Evolutionary conservation across 2,329 filamentous ascomycete species (phyloP).

Genomic region (Colletotrichum siamense): DNA sequence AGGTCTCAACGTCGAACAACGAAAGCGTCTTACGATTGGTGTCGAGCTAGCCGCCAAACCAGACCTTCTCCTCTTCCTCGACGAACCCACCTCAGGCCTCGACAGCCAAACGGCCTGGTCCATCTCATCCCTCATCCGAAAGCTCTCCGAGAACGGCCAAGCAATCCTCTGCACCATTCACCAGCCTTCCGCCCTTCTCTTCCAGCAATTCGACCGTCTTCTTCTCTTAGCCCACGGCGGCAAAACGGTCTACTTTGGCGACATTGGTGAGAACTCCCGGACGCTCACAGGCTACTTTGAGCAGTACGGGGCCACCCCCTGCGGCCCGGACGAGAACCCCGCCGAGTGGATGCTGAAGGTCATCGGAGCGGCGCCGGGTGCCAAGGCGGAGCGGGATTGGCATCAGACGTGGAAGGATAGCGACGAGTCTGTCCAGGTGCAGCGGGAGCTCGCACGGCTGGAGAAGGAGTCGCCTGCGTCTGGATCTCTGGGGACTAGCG

Average conservation of each 20-base stretch:
- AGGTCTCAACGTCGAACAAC: conserved; percentile 46
- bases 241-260: conserved; percentile 64
- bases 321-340: conserved; percentile 62
- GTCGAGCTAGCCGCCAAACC: conserved; percentile 79
- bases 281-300: conserved; percentile 64
- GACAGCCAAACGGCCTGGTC: conserved; percentile 79
- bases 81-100: conserved; percentile 78
- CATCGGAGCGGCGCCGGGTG: conserved; percentile 43
- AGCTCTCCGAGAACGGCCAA: conserved; percentile 54
- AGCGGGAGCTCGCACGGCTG: conserved; percentile 35
- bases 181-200: conserved; percentile 49
- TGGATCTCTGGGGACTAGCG: neutral
- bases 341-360: conserved; percentile 68
- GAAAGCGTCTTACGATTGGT: conserved; percentile 72
- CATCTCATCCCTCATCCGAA: conserved; percentile 73
- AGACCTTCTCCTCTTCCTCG: conserved; percentile 75
- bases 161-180: conserved; percentile 52
- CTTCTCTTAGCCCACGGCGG: conserved; percentile 61
- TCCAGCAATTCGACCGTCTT: conserved; percentile 55
- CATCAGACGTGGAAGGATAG: conserved; percentile 37
- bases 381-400: conserved; percentile 46
- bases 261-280: conserved; percentile 49
- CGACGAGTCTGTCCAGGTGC: conserved; percentile 32
- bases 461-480: conserved; percentile 4
- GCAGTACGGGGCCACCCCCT: conserved; percentile 58